A percentile compares a stretch with the other conserved stretches of the same genome.
These are phyloP conservation scores for Dryadomyces sulphureus DNA, from an alignment of 2,329 filamentous ascomycete genomes.

Conservation along the genomic window DNA sequence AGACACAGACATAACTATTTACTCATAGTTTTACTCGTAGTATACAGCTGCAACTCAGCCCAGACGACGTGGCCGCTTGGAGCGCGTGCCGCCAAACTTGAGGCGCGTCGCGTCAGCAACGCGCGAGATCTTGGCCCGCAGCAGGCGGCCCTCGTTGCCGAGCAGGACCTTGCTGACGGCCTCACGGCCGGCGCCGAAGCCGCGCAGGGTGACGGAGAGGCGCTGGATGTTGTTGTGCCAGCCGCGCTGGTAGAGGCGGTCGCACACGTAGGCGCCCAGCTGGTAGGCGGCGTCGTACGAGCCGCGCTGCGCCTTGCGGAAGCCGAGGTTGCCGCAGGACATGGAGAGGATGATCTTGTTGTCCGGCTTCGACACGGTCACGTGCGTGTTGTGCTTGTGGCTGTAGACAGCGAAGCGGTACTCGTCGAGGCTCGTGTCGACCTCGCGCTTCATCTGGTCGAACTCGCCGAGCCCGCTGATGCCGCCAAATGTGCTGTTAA, in stretches of 20 bases:
- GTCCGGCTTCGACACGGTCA: slow-evolving; percentile 76
- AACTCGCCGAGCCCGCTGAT: slow-evolving; percentile 7
- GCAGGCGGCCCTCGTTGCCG: slow-evolving; percentile 64
- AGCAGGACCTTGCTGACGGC: slow-evolving; percentile 81
- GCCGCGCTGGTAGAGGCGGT: slow-evolving; percentile 69
- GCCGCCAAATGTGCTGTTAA: too few species aligned
- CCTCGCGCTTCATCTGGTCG: slow-evolving; percentile 11
- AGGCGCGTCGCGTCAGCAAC: slow-evolving; percentile 78
- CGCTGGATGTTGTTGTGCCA: slow-evolving; percentile 60
- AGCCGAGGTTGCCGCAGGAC: slow-evolving; percentile 80
- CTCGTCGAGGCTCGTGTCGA: slow-evolving; percentile 27
- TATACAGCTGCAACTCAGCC: too few species aligned
- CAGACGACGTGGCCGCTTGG: slow-evolving; percentile 70
- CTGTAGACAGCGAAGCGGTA: slow-evolving; percentile 80
- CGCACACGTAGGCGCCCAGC: slow-evolving; percentile 68
- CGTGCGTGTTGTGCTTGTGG: slow-evolving; percentile 88
- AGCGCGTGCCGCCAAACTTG: slow-evolving; percentile 92
- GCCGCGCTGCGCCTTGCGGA: slow-evolving; percentile 65
- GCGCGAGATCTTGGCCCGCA: slow-evolving; percentile 61
- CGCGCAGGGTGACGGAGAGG: slow-evolving; percentile 69
- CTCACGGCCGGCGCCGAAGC: slow-evolving; percentile 77
- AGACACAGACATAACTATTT: too few species aligned
- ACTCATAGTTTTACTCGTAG: too few species aligned
- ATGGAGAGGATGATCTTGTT: slow-evolving; percentile 65
- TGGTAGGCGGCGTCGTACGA: slow-evolving; percentile 90